Base-by-base conservation (phyloP, 176 grass and related monocot species). In the Tillandsia leiboldiana region DNA sequence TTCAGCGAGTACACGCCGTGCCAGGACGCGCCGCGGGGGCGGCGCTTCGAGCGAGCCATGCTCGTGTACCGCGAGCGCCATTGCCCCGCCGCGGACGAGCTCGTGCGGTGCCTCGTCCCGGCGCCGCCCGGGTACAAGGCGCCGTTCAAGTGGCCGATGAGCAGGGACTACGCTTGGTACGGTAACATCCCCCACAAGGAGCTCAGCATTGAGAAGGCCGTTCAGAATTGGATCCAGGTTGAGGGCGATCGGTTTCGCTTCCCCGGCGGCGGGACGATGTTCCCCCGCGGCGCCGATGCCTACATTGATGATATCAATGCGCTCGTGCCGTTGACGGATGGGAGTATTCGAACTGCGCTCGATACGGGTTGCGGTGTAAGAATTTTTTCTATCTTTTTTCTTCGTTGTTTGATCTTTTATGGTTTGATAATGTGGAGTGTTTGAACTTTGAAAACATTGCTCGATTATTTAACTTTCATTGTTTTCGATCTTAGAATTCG, bases 1-100 rank as follows among this genome's bases (percentile, higher is more conserved):
- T 91, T 85, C 71, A 88, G 81, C 47, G 88, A 96, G 78, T 96
- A 96, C 79, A 96, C 91, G 72, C 91, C 91, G 63, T 96, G 91
- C 48, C 85, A 88, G 67, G 83, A 96, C 76, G 88, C 86, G 77
- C 83, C 76, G 62, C 82, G 75, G 71, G 88, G 84, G 1, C 88
- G 90, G 91, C 87, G 78, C 50, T 96, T 88, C 72, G 84, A 84
- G 14, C 77, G 83, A 53, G 73, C 84, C 14, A 86, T 90, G 48
- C 85, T 91, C 85, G 78, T 88, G 28, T 88, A 91, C 72, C 78
- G 85, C 65, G 88, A 96, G 78, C 80, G 91, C 17, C 91, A 96
- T 83, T 96, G 91, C 67, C 88, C 88, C 9, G 76, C 70, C 8
- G 80, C 84, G 51, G 78, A 86, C 7, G 77, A 96, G 69, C 87